A percentile compares a stretch with the other conserved stretches of the same genome.
Conservation (phyloP, 2,329 filamentous ascomycete species). For the Coniochaeta sp. region DNA sequence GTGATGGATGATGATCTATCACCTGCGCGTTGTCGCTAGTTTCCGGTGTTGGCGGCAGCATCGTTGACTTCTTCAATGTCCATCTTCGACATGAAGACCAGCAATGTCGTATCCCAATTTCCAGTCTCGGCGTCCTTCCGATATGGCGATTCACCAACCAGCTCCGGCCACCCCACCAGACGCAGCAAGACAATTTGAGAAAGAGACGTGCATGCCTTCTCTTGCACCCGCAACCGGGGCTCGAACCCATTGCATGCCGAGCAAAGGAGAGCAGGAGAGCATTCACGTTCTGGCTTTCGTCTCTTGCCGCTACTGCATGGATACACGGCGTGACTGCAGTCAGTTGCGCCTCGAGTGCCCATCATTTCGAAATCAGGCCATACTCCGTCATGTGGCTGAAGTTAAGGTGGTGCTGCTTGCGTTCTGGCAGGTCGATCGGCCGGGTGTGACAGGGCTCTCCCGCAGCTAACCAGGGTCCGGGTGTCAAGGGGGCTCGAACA, state of each 20-base stretch:
- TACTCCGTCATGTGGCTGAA: neutral
- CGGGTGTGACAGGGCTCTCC: neutral
- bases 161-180: neutral
- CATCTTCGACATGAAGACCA: neutral
- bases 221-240: neutral
- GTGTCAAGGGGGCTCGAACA: too few relatives aligned
- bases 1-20: neutral
- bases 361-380: neutral
- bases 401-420: neutral
- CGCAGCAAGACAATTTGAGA: neutral
- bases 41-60: neutral
- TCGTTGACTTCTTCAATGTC: too few relatives aligned
- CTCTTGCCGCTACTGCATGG: neutral
- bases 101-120: neutral
- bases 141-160: neutral
- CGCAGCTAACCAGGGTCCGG: constrained; percentile 1
- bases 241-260: neutral
- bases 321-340: neutral
- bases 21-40: neutral
- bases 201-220: neutral
- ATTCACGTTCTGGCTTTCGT: neutral
- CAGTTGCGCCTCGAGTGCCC: neutral
- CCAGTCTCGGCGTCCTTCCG: neutral
- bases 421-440: neutral
- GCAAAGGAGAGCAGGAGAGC: neutral